Conservation (phyloP, 2,329 filamentous ascomycete species). For the Colletotrichum agaves region DNA sequence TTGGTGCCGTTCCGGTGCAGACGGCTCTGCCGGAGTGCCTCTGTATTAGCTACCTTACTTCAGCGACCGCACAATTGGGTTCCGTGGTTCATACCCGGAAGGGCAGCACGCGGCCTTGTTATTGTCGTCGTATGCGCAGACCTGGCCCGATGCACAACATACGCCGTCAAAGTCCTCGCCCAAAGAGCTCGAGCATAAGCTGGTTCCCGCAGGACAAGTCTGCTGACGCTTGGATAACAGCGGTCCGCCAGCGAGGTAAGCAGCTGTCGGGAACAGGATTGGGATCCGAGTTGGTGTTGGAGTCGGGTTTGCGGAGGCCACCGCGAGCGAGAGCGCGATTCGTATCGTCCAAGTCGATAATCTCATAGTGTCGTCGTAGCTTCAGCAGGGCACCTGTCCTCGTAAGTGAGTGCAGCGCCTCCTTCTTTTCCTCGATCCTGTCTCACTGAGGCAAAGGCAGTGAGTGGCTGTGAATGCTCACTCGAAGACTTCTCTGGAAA, state of each 20-base stretch:
- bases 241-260: conserved; percentile 12
- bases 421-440: too few relatives aligned
- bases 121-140: conserved; percentile 60
- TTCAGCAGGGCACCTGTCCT: too few relatives aligned
- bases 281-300: conserved; percentile 17
- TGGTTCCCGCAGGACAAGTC: conserved; percentile 59
- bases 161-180: conserved; percentile 59
- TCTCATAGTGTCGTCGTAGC: neutral
- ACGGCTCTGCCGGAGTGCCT: conserved; percentile 53
- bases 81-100: conserved; percentile 52
- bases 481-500: neutral
- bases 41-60: conserved; percentile 12
- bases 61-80: neutral
- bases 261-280: neutral
- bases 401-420: too few relatives aligned
- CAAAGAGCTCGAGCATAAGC: conserved; percentile 59
- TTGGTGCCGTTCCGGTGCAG: conserved; percentile 66
- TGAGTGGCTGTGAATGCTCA: neutral
- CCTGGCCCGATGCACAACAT: conserved; percentile 63
- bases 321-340: neutral
- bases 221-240: conserved; percentile 39
- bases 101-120: conserved; percentile 66
- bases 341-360: conserved; percentile 7
- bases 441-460: neutral
- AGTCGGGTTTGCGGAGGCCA: conserved; percentile 1